Conservation (phyloP, 2,329 filamentous ascomycete species). For the Sodiomyces alkalinus region DNA sequence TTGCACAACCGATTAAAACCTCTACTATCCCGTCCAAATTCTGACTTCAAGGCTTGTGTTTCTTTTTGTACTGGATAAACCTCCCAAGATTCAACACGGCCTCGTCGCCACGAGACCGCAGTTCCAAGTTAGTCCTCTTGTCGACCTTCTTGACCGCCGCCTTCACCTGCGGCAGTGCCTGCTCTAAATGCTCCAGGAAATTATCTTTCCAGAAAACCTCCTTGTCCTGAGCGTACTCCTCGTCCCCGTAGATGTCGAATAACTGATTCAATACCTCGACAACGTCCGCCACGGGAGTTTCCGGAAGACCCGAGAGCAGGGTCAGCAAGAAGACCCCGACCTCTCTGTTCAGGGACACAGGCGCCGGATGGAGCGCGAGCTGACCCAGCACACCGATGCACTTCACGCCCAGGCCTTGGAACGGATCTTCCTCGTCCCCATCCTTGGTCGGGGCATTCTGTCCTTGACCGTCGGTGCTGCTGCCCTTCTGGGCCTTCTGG, state of each 20-base stretch:
- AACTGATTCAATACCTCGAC: slow-evolving; percentile 52
- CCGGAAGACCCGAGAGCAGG: slow-evolving; percentile 33
- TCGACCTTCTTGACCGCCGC: slow-evolving; percentile 44
- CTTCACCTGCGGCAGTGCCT: slow-evolving; percentile 35
- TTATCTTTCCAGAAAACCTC: slow-evolving; percentile 49
- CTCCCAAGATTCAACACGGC: slow-evolving; percentile 41
- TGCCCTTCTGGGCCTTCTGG: neutral
- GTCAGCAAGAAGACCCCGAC: slow-evolving; percentile 48
- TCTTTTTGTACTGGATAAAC: slow-evolving; percentile 52
- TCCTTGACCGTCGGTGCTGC: slow-evolving; percentile 4
- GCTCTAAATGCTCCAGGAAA: slow-evolving; percentile 44
- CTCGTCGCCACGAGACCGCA: slow-evolving; percentile 46
- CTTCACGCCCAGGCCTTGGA: slow-evolving; percentile 49
- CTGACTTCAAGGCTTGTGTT: slow-evolving; percentile 33
- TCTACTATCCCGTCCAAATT: too few relatives aligned
- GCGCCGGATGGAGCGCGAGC: slow-evolving; percentile 40
- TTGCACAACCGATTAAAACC: too few relatives aligned
- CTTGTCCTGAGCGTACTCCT: slow-evolving; percentile 39
- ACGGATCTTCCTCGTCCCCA: slow-evolving; percentile 34
- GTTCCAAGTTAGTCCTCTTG: slow-evolving; percentile 39
- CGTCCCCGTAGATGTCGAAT: slow-evolving; percentile 53
- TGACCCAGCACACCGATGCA: slow-evolving; percentile 52
- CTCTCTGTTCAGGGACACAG: slow-evolving; percentile 40
- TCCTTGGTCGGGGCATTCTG: too few relatives aligned
- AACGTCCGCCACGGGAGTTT: slow-evolving; percentile 38